Percentiles rank a stretch among this genome's conserved stretches.
Conservation (phyloP, 164 flowering plant genomes). For the Buxus sempervirens region DNA sequence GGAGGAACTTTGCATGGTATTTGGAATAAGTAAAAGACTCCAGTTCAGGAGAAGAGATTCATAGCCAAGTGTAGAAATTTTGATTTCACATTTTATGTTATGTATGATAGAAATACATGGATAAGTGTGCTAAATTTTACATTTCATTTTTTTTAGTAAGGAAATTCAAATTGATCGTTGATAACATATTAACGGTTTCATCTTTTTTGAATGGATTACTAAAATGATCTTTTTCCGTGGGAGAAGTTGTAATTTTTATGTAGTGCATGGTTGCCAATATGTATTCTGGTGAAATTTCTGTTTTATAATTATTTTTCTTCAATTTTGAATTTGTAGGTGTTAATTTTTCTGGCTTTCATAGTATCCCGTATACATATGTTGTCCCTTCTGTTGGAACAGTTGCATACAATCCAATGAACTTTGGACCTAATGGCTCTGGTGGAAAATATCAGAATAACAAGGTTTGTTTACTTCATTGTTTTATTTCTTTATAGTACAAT, state of each 20-base stretch:
- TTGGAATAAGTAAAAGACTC: not conserved
- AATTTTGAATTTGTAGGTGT: slow-evolving; percentile 43
- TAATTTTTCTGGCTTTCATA: slow-evolving; percentile 49
- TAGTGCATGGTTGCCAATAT: too few relatives aligned
- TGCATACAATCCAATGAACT: slow-evolving; percentile 44
- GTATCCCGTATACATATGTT: slow-evolving; percentile 43
- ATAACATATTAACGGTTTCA: not conserved
- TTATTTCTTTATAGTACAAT: not conserved
- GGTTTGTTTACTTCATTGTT: slow-evolving; percentile 36
- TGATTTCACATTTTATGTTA: not conserved
- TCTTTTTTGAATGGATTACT: not conserved
- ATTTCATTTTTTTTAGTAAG: not conserved
- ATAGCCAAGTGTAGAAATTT: not conserved
- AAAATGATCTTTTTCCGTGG: not conserved
- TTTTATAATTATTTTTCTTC: slow-evolving; percentile 20
- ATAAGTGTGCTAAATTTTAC: not conserved
- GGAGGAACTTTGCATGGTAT: not conserved
- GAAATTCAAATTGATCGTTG: not conserved
- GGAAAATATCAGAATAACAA: slow-evolving; percentile 63
- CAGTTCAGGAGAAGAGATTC: not conserved
- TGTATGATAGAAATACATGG: not conserved
- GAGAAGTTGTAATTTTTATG: too few relatives aligned
- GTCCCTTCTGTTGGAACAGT: slow-evolving; percentile 58
- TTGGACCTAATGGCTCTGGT: slow-evolving; percentile 60
- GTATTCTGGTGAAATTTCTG: slow-evolving; percentile 16